Conservation (phyloP, 2,329 filamentous ascomycete genomes). For the Colletotrichum magnum region DNA sequence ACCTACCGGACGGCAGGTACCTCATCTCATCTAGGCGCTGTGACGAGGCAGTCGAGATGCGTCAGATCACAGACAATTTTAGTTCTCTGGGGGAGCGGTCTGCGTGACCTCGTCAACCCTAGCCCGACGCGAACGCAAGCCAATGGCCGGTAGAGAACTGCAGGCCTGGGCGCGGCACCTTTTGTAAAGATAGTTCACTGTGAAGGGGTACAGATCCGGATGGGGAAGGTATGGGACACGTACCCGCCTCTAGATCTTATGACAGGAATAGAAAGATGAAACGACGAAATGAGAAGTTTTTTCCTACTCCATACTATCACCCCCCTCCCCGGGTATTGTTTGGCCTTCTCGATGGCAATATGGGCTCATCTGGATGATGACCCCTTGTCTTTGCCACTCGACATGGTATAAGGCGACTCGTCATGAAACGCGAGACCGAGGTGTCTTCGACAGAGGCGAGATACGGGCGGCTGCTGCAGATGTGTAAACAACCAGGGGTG, state of each 20-base stretch:
- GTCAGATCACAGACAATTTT: neutral
- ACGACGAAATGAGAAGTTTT: conserved; percentile 16
- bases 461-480: neutral
- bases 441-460: neutral
- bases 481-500: neutral
- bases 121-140: neutral
- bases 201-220: conserved; percentile 14
- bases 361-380: conserved; percentile 20
- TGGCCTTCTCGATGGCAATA: neutral
- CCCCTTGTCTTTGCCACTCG: conserved; percentile 1
- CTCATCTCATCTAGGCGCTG: conserved; percentile 39
- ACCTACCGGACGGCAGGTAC: conserved; percentile 41
- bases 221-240: neutral
- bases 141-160: neutral
- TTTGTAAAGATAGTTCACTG: neutral
- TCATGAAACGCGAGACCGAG: conserved; percentile 23
- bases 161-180: conserved; percentile 3
- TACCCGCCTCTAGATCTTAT: conserved; percentile 18
- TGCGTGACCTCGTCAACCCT: neutral
- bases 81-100: neutral
- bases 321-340: neutral
- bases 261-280: conserved; percentile 29
- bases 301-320: too few species aligned
- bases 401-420: neutral
- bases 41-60: conserved; percentile 18